Evolutionary conservation across 2,329 filamentous ascomycete species (phyloP).

Genomic region (Ophiostoma himal-ulmi): DNA sequence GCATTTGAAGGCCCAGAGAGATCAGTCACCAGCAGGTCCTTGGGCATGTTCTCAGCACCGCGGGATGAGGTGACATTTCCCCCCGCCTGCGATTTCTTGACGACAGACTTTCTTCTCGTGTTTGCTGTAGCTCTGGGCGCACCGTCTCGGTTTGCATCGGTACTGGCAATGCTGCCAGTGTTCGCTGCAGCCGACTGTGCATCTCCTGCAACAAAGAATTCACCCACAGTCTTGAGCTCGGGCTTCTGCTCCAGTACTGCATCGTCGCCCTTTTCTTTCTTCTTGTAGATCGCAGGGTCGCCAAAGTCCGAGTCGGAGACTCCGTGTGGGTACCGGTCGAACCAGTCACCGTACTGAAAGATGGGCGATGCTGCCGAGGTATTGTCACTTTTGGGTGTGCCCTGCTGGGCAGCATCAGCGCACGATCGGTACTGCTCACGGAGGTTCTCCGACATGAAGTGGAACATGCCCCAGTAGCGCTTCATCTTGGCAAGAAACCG

Average conservation of each 20-base stretch:
- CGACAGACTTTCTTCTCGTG: constrained; percentile 37
- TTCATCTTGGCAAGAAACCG: constrained; percentile 93
- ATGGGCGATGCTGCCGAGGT: constrained; percentile 51
- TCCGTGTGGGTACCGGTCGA: constrained; percentile 87
- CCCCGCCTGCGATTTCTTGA: constrained; percentile 31
- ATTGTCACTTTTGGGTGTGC: constrained; percentile 46
- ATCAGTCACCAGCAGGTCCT: constrained; percentile 37
- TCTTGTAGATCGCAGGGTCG: constrained; percentile 61
- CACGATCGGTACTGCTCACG: constrained; percentile 82
- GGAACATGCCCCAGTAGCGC: constrained; percentile 97
- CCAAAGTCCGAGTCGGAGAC: constrained; percentile 79
- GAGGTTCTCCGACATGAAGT: constrained; percentile 90
- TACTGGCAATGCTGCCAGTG: constrained; percentile 18
- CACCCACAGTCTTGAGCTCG: constrained; percentile 83
- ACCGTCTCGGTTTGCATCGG: constrained; percentile 25
- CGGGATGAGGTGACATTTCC: not conserved
- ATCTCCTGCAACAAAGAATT: constrained; percentile 68
- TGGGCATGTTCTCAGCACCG: not conserved
- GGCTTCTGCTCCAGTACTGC: constrained; percentile 83
- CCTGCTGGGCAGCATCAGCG: constrained; percentile 68
- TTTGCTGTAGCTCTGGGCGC: not conserved
- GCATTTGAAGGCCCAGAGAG: not conserved
- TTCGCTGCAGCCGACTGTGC: constrained; percentile 30
- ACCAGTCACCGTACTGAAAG: constrained; percentile 97
- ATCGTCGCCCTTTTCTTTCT: constrained; percentile 76